A percentile compares a stretch with the other conserved stretches of the same genome.
phyloP scores from a whole-genome alignment of 2,329 filamentous ascomycete genomes.

The Exophiala bonariae region DNA sequence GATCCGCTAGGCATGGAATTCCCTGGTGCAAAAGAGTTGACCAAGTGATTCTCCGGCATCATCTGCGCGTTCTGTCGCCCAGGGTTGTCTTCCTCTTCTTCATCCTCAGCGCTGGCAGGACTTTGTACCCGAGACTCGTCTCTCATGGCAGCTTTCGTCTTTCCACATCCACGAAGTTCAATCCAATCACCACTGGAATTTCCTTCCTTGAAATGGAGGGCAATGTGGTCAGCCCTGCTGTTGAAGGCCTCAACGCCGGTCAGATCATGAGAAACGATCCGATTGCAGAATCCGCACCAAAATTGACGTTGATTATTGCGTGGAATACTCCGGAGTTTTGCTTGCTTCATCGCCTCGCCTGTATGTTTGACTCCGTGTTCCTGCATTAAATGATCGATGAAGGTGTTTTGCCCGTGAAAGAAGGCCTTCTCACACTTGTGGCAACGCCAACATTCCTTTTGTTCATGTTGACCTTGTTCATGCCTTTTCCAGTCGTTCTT shows the following conservation, averaged over 20 bases:
- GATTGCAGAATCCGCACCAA: constrained; percentile 84
- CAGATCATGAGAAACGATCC: constrained; percentile 54
- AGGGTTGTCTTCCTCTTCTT: neutral
- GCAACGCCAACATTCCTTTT: constrained; percentile 72
- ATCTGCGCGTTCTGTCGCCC: neutral
- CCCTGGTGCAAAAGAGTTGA: neutral
- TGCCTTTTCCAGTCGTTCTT: constrained; percentile 95
- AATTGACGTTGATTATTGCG: constrained; percentile 66
- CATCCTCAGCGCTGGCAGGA: neutral
- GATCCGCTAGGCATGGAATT: neutral
- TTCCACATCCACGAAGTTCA: constrained; percentile 18
- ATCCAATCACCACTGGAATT: constrained; percentile 18
- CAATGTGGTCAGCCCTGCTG: constrained; percentile 72
- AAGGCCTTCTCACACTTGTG: constrained; percentile 23
- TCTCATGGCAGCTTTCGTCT: constrained; percentile 4
- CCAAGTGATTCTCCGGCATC: neutral
- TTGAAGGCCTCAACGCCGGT: constrained; percentile 58
- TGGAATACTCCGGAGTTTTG: constrained; percentile 61
- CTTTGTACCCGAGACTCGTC: neutral
- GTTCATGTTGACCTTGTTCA: constrained; percentile 76
- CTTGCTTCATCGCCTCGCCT: constrained; percentile 30
- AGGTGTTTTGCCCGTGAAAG: constrained; percentile 35
- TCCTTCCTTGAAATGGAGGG: constrained; percentile 48
- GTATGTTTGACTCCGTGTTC: constrained; percentile 7
- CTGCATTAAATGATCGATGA: constrained; percentile 55